phyloP scores from a whole-genome alignment of 2,329 filamentous ascomycete genomes.

The Teratosphaeria destructans region DNA sequence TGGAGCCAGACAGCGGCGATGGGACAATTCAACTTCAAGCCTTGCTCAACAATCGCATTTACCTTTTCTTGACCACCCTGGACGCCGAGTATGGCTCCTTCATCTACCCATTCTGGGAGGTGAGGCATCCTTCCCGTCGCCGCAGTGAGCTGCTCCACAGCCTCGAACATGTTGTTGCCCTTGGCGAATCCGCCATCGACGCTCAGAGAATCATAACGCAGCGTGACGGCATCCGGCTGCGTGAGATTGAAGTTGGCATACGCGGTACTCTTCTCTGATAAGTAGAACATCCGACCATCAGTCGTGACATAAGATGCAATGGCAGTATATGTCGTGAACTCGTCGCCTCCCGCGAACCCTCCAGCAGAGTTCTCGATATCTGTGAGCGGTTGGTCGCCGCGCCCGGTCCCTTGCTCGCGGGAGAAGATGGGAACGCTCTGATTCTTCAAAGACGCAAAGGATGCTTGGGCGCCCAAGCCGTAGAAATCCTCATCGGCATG shows the following conservation, averaged over 20 bases:
- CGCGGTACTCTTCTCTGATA: slow-evolving; percentile 21
- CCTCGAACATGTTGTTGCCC: slow-evolving; percentile 20
- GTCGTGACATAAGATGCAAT: slow-evolving; percentile 25
- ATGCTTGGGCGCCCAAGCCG: slow-evolving; percentile 18
- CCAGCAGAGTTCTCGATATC: slow-evolving; percentile 15
- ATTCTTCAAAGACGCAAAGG: slow-evolving; percentile 20
- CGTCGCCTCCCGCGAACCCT: slow-evolving; percentile 21
- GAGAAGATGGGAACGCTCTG: slow-evolving; percentile 19
- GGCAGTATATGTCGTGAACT: slow-evolving; percentile 26
- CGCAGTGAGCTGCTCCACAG: slow-evolving; percentile 25
- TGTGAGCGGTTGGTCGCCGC: slow-evolving; percentile 20
- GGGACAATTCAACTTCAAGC: slow-evolving; percentile 20
- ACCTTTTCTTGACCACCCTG: slow-evolving; percentile 29
- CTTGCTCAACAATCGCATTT: slow-evolving; percentile 24
- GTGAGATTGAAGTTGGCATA: slow-evolving; percentile 27
- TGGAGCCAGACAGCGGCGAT: slow-evolving; percentile 29
- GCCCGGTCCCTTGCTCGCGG: slow-evolving; percentile 21
- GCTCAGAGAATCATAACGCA: slow-evolving; percentile 16
- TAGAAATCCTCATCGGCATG: slow-evolving; percentile 18
- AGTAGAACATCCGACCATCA: slow-evolving; percentile 22
- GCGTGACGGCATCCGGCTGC: slow-evolving; percentile 9
- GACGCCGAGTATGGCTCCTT: slow-evolving; percentile 28
- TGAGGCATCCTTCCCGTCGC: slow-evolving; percentile 27
- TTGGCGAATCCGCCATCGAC: slow-evolving; percentile 15
- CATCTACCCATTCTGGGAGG: slow-evolving; percentile 22